Base-by-base conservation (phyloP, 1,139 yeast species). In the Candida neerlandica region DNA sequence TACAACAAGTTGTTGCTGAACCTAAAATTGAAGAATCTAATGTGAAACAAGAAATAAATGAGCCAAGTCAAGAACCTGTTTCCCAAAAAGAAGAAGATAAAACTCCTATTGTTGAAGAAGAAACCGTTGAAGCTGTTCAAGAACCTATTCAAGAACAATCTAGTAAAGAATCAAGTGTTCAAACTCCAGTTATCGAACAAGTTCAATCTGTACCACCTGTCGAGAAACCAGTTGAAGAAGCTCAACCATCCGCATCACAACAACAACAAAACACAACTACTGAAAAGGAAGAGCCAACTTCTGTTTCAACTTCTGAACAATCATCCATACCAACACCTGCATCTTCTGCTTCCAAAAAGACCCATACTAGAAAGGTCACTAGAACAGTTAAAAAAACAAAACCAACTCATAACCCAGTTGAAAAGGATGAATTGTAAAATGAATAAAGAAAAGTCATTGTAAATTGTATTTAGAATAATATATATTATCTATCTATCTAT, bases 401-500 rank as follows among this genome's bases (percentile, higher is more conserved):
- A 30, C 10, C 44, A 30, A 43, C 53, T 2, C 26, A 16, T 32
- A 48, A 46, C 41, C 49, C 47, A 14, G 43, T 43, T 43, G 54
- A 47, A 41, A 54, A 54, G 43, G 57, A 54, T 50, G 57, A 54
- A 44, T 52, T 54, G 40, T 54, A 47, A 41, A 5, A 14, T 19
- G 12, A 12, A 29, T 29, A 12, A 27, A 14, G 23, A 21, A 19
- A 34, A 27, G 33, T 34, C 26, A 15, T 16, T 11, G n/a, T 23
- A 10, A 32, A n/a, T 14, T 23, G 27, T 23, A 23, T 23, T 23
- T 23, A 23, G 27, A 23, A 23, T 23, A 23, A 23, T 23, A 23
- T 23, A 23, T 23, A 23, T n/a, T n/a, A n/a, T n/a, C n/a, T n/a
- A n/a, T n/a, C n/a, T n/a, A n/a, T 23, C 27, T 23, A 23, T 10